Conservation (phyloP, 2,329 filamentous ascomycete species). For the Paraconiothyrium brasiliense region DNA sequence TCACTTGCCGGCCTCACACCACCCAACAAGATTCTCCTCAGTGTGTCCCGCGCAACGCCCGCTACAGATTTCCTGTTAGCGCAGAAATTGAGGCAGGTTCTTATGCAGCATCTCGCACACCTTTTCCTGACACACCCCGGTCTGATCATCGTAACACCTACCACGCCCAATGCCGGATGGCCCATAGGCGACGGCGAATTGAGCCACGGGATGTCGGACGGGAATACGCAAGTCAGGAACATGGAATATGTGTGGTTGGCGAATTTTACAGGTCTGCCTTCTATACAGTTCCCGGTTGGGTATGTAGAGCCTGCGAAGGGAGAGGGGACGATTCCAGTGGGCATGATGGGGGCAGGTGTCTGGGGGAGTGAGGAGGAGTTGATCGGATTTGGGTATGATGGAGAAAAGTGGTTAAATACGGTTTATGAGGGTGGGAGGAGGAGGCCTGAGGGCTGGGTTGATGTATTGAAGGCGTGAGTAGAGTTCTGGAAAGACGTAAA, state of each 20-base stretch:
- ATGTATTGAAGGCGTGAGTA: slow-evolving; percentile 42
- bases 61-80: slow-evolving; percentile 76
- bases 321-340: slow-evolving; percentile 65
- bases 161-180: slow-evolving; percentile 80
- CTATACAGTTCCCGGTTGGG: slow-evolving; percentile 77
- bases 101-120: slow-evolving; percentile 81
- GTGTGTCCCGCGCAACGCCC: slow-evolving; percentile 70
- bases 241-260: slow-evolving; percentile 90
- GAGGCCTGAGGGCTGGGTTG: slow-evolving; percentile 50
- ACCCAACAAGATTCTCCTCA: slow-evolving; percentile 75
- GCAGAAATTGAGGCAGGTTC: slow-evolving; percentile 75
- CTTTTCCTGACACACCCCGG: slow-evolving; percentile 77
- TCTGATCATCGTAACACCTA: slow-evolving; percentile 81
- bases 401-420: slow-evolving; percentile 57
- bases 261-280: slow-evolving; percentile 82
- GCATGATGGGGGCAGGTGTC: slow-evolving; percentile 64
- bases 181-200: slow-evolving; percentile 72
- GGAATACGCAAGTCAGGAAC: slow-evolving; percentile 74
- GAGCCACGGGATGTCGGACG: slow-evolving; percentile 73
- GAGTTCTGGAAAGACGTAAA: not conserved
- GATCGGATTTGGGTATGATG: slow-evolving; percentile 63
- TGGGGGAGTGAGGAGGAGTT: slow-evolving; percentile 64
- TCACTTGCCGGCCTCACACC: slow-evolving; percentile 67
- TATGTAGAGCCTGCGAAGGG: slow-evolving; percentile 69
- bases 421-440: slow-evolving; percentile 45